A percentile compares a stretch with the other conserved stretches of the same genome.
Evolutionary conservation across 2,329 filamentous ascomycete species (phyloP).

Genomic region (Exserohilum turcica): DNA sequence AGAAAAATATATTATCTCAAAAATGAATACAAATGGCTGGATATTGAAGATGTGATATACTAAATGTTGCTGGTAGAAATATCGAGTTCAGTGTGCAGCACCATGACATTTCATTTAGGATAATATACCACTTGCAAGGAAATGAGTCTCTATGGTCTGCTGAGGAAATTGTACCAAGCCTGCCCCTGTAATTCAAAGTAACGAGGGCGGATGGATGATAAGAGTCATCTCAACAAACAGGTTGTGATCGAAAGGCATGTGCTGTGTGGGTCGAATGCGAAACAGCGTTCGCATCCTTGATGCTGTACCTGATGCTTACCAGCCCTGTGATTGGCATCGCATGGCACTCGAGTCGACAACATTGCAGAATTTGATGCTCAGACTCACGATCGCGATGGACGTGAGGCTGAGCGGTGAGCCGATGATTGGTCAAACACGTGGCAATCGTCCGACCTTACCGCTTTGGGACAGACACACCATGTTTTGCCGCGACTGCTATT

Average conservation of each 20-base stretch:
- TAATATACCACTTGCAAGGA: background rate
- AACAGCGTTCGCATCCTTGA: constrained; percentile 7
- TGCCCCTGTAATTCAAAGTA: background rate
- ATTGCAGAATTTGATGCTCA: background rate
- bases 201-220: constrained; percentile 2
- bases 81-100: background rate
- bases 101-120: background rate
- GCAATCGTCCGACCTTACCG: background rate
- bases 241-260: background rate
- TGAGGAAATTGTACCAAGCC: background rate
- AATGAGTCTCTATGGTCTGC: background rate
- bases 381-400: constrained; percentile 3
- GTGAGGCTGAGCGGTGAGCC: constrained; percentile 16
- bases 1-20: background rate
- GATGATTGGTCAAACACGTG: constrained; percentile 15
- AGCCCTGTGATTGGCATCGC: background rate
- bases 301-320: background rate
- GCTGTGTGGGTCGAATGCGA: background rate
- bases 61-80: background rate
- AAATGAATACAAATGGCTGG: background rate
- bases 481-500: background rate
- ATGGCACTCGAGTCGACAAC: background rate
- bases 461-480: background rate
- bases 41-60: no score
- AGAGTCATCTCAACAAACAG: constrained; percentile 6